These are phyloP conservation scores for Entomophthora muscae DNA, from an alignment of 371 early-diverging fungal genomes.

Conservation along the genomic window DNA sequence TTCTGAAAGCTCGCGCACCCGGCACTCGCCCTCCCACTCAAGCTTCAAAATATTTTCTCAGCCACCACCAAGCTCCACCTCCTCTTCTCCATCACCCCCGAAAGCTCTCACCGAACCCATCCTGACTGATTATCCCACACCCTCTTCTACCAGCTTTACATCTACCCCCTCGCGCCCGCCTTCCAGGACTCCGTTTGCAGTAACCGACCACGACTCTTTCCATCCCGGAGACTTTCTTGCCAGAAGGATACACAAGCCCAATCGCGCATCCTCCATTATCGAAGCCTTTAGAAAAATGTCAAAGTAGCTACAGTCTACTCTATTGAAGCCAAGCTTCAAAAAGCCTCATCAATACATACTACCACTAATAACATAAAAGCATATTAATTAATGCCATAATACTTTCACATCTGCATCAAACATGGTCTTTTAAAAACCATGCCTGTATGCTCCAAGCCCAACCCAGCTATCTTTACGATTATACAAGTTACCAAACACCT, in stretches of 20 bases:
- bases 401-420: too few species aligned
- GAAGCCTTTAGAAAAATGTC: constrained; percentile 5
- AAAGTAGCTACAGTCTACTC: too few species aligned
- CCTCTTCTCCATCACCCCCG: neutral
- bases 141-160: neutral
- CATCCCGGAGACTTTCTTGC: neutral
- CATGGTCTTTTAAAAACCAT: too few species aligned
- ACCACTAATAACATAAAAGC: too few species aligned
- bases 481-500: too few species aligned
- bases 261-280: neutral
- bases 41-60: too few species aligned
- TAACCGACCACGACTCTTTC: neutral
- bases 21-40: neutral
- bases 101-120: neutral
- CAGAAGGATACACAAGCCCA: neutral
- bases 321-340: too few species aligned
- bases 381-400: too few species aligned
- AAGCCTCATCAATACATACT: too few species aligned
- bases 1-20: neutral
- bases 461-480: too few species aligned
- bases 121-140: neutral
- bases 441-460: too few species aligned
- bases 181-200: neutral
- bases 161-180: neutral
- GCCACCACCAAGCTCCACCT: neutral